Conservation (phyloP, 2,329 filamentous ascomycete species). For the Aspergillus fumigatus region DNA sequence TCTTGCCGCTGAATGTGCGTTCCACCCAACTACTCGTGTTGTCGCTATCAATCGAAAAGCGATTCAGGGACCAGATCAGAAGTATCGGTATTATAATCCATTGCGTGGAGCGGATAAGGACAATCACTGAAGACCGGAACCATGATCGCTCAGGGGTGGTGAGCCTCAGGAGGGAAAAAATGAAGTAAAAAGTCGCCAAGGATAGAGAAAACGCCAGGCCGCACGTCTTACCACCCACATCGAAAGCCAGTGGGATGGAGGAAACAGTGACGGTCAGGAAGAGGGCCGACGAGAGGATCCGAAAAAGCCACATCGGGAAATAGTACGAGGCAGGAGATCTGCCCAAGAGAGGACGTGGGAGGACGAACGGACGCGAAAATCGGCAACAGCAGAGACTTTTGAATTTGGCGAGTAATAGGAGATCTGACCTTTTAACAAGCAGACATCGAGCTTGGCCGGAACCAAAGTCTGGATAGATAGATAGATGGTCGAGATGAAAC, state of each 20-base stretch:
- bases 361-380: not conserved
- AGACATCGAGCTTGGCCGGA: not conserved
- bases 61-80: slow-evolving; percentile 91
- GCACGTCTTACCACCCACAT: slow-evolving; percentile 92
- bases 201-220: slow-evolving; percentile 90
- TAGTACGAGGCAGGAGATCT: slow-evolving; percentile 5
- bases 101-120: slow-evolving; percentile 69
- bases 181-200: slow-evolving; percentile 84
- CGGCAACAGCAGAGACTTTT: not conserved
- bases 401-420: not conserved
- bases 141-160: slow-evolving; percentile 74
- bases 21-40: slow-evolving; percentile 69
- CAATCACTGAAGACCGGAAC: slow-evolving; percentile 66
- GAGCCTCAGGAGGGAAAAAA: slow-evolving; percentile 76
- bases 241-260: slow-evolving; percentile 93
- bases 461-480: not conserved
- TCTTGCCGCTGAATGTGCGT: slow-evolving; percentile 66
- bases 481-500: not conserved
- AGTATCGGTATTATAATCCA: slow-evolving; percentile 81
- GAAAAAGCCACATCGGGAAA: slow-evolving; percentile 72
- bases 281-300: slow-evolving; percentile 70
- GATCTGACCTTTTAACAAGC: not conserved
- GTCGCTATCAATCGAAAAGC: slow-evolving; percentile 87
- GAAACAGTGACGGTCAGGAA: slow-evolving; percentile 92
- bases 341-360: not conserved